A percentile compares a stretch with the other conserved stretches of the same genome.
Evolutionary conservation across 1,284 basidiomycete species (phyloP).

Genomic region (Ustilago loliicola): DNA sequence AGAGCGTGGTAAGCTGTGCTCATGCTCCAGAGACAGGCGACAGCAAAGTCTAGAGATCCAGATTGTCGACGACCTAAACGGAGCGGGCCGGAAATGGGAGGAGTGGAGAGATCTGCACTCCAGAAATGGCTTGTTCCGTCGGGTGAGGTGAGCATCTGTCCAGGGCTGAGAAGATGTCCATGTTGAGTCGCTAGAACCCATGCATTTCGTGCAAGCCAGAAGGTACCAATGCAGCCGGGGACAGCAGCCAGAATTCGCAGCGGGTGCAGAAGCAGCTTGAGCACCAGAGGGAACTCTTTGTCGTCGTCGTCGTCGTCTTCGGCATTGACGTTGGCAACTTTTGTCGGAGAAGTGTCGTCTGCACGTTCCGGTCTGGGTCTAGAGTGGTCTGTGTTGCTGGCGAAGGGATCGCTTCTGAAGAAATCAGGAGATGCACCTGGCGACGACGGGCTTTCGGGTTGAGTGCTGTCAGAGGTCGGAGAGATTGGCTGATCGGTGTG

Average conservation of each 20-base stretch:
- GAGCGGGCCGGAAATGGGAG: slow-evolving; percentile 6
- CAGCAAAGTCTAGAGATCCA: slow-evolving; percentile 55
- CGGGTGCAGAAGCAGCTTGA: slow-evolving; percentile 59
- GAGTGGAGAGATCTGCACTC: slow-evolving; percentile 15
- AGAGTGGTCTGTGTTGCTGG: background rate
- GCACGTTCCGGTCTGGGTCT: background rate
- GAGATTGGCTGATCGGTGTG: slow-evolving; percentile 18
- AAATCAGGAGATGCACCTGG: background rate
- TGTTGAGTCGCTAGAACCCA: slow-evolving; percentile 20
- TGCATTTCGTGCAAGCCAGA: slow-evolving; percentile 60
- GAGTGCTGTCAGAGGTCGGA: slow-evolving; percentile 35
- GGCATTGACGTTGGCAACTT: background rate
- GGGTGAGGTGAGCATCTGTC: slow-evolving; percentile 19
- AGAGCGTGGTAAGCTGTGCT: slow-evolving; percentile 86
- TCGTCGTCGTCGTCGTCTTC: slow-evolving; percentile 27
- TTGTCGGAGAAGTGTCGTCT: background rate
- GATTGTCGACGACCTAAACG: slow-evolving; percentile 41
- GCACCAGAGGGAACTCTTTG: slow-evolving; percentile 51
- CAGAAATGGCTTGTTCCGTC: slow-evolving; percentile 34
- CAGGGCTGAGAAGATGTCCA: slow-evolving; percentile 46
- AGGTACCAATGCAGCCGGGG: slow-evolving; percentile 65
- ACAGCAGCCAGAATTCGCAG: slow-evolving; percentile 67
- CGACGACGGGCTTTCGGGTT: slow-evolving; percentile 19
- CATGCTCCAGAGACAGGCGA: slow-evolving; percentile 71
- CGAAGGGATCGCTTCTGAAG: background rate